phyloP scores from a whole-genome alignment of 768 basidiomycete species.

The Stropharia rugosoannulata region DNA sequence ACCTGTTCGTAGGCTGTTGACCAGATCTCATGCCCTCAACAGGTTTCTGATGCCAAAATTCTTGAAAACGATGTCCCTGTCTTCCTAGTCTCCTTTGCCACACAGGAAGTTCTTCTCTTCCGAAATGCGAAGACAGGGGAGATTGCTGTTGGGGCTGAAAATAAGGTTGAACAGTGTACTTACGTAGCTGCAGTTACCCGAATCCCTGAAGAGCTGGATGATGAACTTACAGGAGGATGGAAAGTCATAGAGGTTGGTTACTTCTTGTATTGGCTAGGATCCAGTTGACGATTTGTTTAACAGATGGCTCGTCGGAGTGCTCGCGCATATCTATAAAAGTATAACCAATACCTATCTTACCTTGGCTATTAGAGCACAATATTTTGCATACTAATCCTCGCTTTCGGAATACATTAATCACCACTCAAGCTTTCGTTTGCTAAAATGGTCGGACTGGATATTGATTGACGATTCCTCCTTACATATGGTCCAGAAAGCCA shows the following conservation, averaged over 20 bases:
- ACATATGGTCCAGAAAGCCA: too few relatives aligned
- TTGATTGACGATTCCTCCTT: too few relatives aligned
- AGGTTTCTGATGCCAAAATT: slow-evolving; percentile 87
- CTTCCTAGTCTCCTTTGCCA: slow-evolving; percentile 87
- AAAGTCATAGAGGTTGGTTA: slow-evolving; percentile 88
- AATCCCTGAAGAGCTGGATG: slow-evolving; percentile 81
- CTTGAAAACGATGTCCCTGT: slow-evolving; percentile 89
- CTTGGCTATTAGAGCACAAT: slow-evolving; percentile 16
- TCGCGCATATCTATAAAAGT: slow-evolving; percentile 44
- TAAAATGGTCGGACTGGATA: too few relatives aligned
- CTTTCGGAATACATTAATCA: slow-evolving; percentile 12
- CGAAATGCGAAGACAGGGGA: slow-evolving; percentile 88
- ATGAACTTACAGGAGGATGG: slow-evolving; percentile 97
- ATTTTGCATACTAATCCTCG: slow-evolving; percentile 9
- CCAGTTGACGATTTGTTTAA: slow-evolving; percentile 7
- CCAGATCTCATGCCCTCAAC: not conserved
- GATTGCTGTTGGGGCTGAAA: slow-evolving; percentile 81
- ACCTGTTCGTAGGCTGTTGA: not conserved
- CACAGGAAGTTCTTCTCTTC: slow-evolving; percentile 93
- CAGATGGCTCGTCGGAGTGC: slow-evolving; percentile 46
- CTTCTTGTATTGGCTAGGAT: not conserved
- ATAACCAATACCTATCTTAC: slow-evolving; percentile 19
- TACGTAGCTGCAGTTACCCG: slow-evolving; percentile 93
- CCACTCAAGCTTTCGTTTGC: slow-evolving; percentile 1
- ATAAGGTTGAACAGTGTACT: slow-evolving; percentile 89